Percentiles rank a stretch among this genome's conserved stretches.
Conservation (phyloP, 306 rosid species). For the Astragalus membranaceus region DNA sequence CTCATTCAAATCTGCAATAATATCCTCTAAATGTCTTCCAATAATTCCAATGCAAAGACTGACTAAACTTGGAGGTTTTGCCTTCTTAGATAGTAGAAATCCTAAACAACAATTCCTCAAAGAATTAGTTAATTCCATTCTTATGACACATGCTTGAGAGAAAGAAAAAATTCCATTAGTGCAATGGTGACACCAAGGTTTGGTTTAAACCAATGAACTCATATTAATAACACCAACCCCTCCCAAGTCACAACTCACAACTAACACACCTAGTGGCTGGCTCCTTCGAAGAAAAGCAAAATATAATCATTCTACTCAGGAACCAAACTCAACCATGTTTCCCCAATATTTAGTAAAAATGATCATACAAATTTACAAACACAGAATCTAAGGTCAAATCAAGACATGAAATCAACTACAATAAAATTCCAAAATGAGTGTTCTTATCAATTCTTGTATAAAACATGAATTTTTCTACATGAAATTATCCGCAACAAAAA, state of each 20-base stretch:
- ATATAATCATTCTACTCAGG: neutral
- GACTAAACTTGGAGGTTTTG: constrained; percentile 57
- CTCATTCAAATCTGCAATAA: constrained; percentile 62
- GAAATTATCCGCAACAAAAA: too few species aligned
- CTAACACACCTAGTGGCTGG: too few species aligned
- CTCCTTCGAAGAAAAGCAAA: neutral
- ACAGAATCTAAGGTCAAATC: neutral
- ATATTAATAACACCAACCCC: too few species aligned
- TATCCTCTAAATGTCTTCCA: constrained; percentile 81
- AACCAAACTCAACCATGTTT: neutral
- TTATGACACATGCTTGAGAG: neutral
- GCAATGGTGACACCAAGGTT: neutral
- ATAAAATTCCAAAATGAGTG: neutral
- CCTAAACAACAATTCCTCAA: constrained; percentile 32
- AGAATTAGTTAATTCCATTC: neutral
- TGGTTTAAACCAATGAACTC: neutral
- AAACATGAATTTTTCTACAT: neutral
- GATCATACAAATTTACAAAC: neutral
- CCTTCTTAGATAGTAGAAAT: constrained; percentile 31
- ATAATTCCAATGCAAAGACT: constrained; percentile 71
- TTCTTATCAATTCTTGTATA: neutral
- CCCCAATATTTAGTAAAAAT: neutral
- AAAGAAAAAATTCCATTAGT: neutral
- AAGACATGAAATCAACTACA: neutral
- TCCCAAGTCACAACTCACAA: too few species aligned